Base-by-base conservation (phyloP, 1,284 basidiomycete species). In the Cutaneotrichosporon cavernicola region DNA sequence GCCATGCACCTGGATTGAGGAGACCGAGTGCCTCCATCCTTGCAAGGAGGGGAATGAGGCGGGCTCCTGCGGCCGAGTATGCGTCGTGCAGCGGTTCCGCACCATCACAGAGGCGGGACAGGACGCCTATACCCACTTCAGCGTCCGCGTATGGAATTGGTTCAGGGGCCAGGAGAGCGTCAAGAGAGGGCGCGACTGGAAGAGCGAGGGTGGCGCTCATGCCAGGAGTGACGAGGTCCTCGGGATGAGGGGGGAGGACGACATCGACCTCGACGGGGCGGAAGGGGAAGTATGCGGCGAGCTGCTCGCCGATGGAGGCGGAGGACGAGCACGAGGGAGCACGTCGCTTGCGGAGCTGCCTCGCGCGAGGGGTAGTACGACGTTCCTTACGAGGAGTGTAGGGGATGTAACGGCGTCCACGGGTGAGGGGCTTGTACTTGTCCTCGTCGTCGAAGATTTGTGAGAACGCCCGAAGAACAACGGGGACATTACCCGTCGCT, bases 261-360 rank as follows among this genome's bases (percentile, higher is more conserved):
- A 61, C 59, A 50, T 55, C 52, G 55, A 56, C 38, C 26, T 56
- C 53, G 59, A 32, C 43, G 49, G 61, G 22, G 16, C 56, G 56
- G 59, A 73, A 62, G 55, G 75, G 76, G 65, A 76, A 77, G 68
- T 72, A 76, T 50, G 72, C 66, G 18, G 71, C 65, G 47, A 76
- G 63, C 46, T 74, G 71, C 57, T 63, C 50, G 60, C 73, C 63
- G 60, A 69, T 22, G n/a, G 68, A 62, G 26, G 47, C 38, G 30
- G 50, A 40, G 6, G 56, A 46, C 31, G 51, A 34, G 46, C 43
- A n/a, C 18, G 65, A 61, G 32, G 32, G 14, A 18, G 53, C 9
- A 64, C 38, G 21, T 14, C 14, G 30, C 18, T 31, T 31, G 51
- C 58, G 36, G 52, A 58, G 53, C 40, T 26, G 50, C 40, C 31